phyloP scores from a whole-genome alignment of 768 basidiomycete genomes.

The Psilocybe azurescens region DNA sequence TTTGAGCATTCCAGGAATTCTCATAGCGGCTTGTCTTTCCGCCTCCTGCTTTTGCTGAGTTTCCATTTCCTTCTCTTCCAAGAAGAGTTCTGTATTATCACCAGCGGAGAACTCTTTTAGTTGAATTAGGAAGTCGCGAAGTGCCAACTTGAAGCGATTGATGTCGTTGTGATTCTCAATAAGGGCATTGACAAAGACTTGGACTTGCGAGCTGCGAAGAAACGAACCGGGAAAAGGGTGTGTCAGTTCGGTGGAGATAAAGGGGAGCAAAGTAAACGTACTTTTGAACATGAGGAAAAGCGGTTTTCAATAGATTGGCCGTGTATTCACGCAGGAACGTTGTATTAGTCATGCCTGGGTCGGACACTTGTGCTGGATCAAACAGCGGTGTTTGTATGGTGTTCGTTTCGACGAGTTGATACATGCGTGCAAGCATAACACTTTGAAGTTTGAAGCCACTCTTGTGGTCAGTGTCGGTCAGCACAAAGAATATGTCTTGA shows the following conservation, averaged over 20 bases:
- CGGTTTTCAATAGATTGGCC: constrained; percentile 81
- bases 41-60: constrained; percentile 75
- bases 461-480: constrained; percentile 99
- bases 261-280: constrained; percentile 41
- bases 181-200: constrained; percentile 69
- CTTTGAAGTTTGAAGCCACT: constrained; percentile 97
- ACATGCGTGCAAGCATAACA: constrained; percentile 89
- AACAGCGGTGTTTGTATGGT: constrained; percentile 83
- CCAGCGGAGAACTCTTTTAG: constrained; percentile 94
- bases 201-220: constrained; percentile 64
- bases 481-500: constrained; percentile 96
- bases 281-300: constrained; percentile 93
- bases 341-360: constrained; percentile 77
- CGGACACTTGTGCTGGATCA: constrained; percentile 74
- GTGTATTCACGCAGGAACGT: constrained; percentile 86
- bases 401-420: constrained; percentile 88
- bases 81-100: constrained; percentile 89
- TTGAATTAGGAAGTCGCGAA: constrained; percentile 97
- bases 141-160: constrained; percentile 90
- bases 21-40: constrained; percentile 88
- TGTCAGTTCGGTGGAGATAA: constrained; percentile 20
- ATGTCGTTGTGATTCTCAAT: constrained; percentile 79
- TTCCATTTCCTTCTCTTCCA: constrained; percentile 95
- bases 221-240: constrained; percentile 6
- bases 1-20: constrained; percentile 98